Evolutionary conservation across 441 rosid species (phyloP).

Genomic region (Erodium chrysanthum): DNA sequence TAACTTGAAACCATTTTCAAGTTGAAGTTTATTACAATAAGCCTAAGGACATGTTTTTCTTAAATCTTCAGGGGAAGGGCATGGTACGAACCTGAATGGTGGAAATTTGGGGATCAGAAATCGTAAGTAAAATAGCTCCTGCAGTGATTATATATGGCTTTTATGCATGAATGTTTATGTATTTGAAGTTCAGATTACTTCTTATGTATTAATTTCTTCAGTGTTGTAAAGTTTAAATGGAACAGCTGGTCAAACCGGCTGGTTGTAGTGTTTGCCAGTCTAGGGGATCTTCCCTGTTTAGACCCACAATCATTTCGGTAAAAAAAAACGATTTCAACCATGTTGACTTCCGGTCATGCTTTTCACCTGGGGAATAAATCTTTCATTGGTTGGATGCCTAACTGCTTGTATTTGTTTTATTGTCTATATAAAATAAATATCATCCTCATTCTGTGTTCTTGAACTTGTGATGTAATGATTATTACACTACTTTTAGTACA

Average conservation of each 20-base stretch:
- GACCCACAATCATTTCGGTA: neutral
- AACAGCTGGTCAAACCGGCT: neutral
- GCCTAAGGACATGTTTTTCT: constrained; percentile 10
- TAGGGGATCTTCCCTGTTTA: neutral
- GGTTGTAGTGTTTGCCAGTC: neutral
- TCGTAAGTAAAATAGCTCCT: constrained; percentile 50
- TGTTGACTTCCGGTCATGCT: neutral
- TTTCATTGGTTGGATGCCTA: neutral
- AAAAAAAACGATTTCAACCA: neutral
- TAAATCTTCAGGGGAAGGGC: constrained; percentile 63
- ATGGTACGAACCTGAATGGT: constrained; percentile 99
- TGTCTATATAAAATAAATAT: neutral
- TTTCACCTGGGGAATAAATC: neutral
- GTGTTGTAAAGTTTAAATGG: neutral
- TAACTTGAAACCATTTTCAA: neutral
- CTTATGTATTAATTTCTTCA: neutral
- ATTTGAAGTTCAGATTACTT: neutral
- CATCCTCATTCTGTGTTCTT: neutral
- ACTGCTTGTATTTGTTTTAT: neutral
- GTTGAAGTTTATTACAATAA: neutral
- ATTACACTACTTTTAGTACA: too few species aligned
- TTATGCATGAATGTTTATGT: neutral
- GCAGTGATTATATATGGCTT: neutral
- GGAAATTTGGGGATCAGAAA: constrained; percentile 90
- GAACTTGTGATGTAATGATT: neutral